These are phyloP conservation scores for Hylodesmum podocarpum DNA, from an alignment of 306 rosid species.

Conservation along the genomic window DNA sequence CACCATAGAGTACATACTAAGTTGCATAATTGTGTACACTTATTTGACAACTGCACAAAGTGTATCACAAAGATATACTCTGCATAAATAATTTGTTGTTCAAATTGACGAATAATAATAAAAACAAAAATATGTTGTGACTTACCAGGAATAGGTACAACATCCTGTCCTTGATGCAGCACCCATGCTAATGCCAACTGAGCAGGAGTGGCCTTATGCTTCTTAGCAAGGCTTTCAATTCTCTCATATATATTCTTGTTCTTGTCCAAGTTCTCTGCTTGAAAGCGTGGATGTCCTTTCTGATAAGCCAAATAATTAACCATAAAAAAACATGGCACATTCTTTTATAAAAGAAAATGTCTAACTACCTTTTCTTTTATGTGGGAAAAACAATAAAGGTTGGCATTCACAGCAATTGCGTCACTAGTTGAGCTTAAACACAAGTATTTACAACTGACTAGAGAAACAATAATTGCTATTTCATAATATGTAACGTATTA, in stretches of 20 bases:
- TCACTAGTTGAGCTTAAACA: not conserved
- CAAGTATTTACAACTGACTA: not conserved
- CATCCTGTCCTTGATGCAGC: constrained; percentile 54
- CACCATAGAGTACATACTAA: too few species aligned
- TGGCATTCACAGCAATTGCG: not conserved
- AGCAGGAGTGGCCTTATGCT: constrained; percentile 47
- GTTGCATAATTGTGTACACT: too few species aligned
- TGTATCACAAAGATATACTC: not conserved
- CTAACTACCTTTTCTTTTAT: not conserved
- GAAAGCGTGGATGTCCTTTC: constrained; percentile 51
- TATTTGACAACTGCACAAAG: not conserved
- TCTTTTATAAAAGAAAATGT: not conserved
- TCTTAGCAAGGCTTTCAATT: constrained; percentile 50
- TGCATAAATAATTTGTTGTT: not conserved
- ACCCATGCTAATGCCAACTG: constrained; percentile 69
- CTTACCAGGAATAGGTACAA: constrained; percentile 34
- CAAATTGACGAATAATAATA: not conserved
- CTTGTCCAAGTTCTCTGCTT: constrained; percentile 34
- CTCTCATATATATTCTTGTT: constrained; percentile 45
- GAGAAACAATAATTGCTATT: not conserved
- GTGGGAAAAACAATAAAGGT: too few species aligned
- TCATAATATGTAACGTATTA: not conserved
- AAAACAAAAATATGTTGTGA: not conserved
- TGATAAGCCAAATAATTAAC: constrained; percentile 16
- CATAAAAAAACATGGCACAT: not conserved